These are phyloP conservation scores for Blastocystis sp. DNA, from an alignment of 352 stramenopile genomes.

Conservation along the genomic window DNA sequence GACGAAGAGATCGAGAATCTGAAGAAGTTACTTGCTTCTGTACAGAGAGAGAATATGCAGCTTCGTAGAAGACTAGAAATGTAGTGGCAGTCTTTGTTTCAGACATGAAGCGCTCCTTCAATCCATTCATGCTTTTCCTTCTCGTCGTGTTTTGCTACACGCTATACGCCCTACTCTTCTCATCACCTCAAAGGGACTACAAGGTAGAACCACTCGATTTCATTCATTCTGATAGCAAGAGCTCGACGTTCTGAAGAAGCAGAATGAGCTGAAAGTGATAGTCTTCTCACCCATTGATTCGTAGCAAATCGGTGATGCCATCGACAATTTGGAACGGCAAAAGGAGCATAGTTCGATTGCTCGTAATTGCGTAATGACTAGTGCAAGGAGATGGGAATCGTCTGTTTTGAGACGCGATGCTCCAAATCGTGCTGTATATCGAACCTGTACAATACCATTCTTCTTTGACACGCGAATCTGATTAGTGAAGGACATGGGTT, in stretches of 20 bases:
- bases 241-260: neutral
- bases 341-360: neutral
- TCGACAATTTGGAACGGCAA: neutral
- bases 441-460: too few species aligned
- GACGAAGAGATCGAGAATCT: constrained; percentile 50
- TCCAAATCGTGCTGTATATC: too few species aligned
- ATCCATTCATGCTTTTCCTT: constrained; percentile 54
- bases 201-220: neutral
- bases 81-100: constrained; percentile 48
- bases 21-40: neutral
- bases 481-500: too few species aligned
- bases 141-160: constrained; percentile 13
- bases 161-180: neutral
- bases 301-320: neutral
- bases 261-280: neutral
- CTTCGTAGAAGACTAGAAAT: constrained; percentile 10
- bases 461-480: too few species aligned
- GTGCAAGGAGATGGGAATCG: too few species aligned
- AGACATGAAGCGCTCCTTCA: constrained; percentile 64
- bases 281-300: neutral
- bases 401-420: too few species aligned
- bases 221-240: neutral
- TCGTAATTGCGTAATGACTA: neutral
- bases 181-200: neutral
- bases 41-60: constrained; percentile 50